These are phyloP conservation scores for Pleurotus cornucopiae DNA, from an alignment of 768 basidiomycete genomes.

Conservation along the genomic window DNA sequence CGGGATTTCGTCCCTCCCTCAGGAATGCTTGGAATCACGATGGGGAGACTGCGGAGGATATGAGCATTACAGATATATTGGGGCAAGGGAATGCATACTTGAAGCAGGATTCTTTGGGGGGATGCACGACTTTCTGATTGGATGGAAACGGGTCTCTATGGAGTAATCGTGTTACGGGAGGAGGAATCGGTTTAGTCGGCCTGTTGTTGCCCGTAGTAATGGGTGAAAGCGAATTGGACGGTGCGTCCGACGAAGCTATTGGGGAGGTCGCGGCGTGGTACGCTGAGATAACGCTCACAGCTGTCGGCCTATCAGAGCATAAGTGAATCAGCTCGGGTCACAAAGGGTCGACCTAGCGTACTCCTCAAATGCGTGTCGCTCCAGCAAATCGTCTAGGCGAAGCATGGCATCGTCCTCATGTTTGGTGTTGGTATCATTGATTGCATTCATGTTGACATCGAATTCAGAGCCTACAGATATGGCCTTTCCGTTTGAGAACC, in stretches of 20 bases:
- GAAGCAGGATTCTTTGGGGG: slow-evolving; percentile 70
- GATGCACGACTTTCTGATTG: slow-evolving; percentile 61
- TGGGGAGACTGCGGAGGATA: slow-evolving; percentile 53
- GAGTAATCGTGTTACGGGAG: slow-evolving; percentile 56
- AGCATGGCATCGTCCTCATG: slow-evolving; percentile 55
- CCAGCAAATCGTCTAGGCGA: slow-evolving; percentile 67
- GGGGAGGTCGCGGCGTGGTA: slow-evolving; percentile 28
- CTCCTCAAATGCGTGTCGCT: slow-evolving; percentile 76
- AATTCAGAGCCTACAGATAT: not conserved
- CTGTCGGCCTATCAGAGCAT: slow-evolving; percentile 15
- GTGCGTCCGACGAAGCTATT: not conserved
- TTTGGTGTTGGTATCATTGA: slow-evolving; percentile 37
- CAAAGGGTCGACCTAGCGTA: slow-evolving; percentile 28
- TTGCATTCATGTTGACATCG: not conserved
- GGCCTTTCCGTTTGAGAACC: slow-evolving; percentile 39
- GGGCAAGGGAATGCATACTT: slow-evolving; percentile 45
- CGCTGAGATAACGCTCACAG: slow-evolving; percentile 23
- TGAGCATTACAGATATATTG: slow-evolving; percentile 11
- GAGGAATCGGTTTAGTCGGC: slow-evolving; percentile 59
- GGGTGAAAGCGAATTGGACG: slow-evolving; percentile 10
- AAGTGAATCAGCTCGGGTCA: too few relatives aligned
- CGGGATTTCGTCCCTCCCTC: slow-evolving; percentile 82
- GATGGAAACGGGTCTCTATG: slow-evolving; percentile 46
- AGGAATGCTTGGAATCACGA: slow-evolving; percentile 82
- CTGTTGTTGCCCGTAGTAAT: slow-evolving; percentile 15